Conservation (phyloP, 2,329 filamentous ascomycete species). For the Coleophoma cylindrospora region DNA sequence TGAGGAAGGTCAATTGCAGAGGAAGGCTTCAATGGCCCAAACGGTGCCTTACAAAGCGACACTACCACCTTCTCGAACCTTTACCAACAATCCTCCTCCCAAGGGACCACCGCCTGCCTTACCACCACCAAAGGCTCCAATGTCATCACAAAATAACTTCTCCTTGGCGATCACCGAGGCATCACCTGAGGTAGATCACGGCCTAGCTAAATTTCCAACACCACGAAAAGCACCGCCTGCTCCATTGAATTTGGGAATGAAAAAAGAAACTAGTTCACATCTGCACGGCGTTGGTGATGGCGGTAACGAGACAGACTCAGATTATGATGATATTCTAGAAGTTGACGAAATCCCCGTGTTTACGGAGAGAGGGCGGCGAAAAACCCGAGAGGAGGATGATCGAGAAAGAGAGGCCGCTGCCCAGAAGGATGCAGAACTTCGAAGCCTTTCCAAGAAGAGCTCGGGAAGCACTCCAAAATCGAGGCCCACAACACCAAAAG, state of each 20-base stretch:
- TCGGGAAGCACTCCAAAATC: slow-evolving; percentile 47
- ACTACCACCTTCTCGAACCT: slow-evolving; percentile 51
- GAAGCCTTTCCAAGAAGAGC: slow-evolving; percentile 71
- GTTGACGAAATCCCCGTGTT: slow-evolving; percentile 56
- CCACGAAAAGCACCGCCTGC: slow-evolving; percentile 80
- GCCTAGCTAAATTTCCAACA: slow-evolving; percentile 50
- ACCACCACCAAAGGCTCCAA: slow-evolving; percentile 20
- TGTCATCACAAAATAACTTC: slow-evolving; percentile 10
- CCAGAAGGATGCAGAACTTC: slow-evolving; percentile 60
- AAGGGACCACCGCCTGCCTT: slow-evolving; percentile 21
- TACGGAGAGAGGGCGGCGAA: slow-evolving; percentile 65
- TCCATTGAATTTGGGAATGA: slow-evolving; percentile 65
- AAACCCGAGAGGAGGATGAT: slow-evolving; percentile 86
- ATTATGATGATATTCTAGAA: slow-evolving; percentile 75
- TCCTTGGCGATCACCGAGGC: slow-evolving; percentile 36
- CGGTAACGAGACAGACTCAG: slow-evolving; percentile 67
- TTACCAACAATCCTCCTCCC: slow-evolving; percentile 36
- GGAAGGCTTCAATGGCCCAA: slow-evolving; percentile 37
- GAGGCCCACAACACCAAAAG: slow-evolving; percentile 33
- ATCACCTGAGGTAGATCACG: slow-evolving; percentile 31
- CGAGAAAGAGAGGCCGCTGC: slow-evolving; percentile 66
- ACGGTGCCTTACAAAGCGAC: slow-evolving; percentile 44
- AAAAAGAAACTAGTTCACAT: slow-evolving; percentile 33
- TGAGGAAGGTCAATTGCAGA: slow-evolving; percentile 34
- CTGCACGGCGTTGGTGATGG: slow-evolving; percentile 34